Evolutionary conservation across 345 rosid genomes (phyloP), one percentile per base, ranked within the genome.

Genomic region (Euphorbia tirucalli): DNA sequence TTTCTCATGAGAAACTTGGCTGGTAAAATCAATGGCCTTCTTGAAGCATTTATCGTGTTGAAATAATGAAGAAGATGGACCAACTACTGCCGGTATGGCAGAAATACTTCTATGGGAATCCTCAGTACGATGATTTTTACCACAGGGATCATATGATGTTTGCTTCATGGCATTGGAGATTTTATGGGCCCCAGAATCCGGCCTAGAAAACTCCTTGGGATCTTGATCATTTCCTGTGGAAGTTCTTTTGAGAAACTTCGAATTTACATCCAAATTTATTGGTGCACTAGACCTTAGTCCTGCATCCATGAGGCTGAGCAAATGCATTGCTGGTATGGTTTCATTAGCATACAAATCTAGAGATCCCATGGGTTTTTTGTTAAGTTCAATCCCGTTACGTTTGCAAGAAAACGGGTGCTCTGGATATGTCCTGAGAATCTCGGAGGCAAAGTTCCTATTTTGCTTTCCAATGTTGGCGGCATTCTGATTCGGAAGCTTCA

Each of bases 301-400:
- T 61, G 92, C 93, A 86, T 93, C 91, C 97, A 91, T 90, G 56
- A 91, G 97, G 82, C 95, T 91, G 46, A 91, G 92, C 74, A 96
- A 84, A 84, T 89, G 93, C 94, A 96, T 80, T 19, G 98, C 96
- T 10, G 98, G 87, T 74, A 93, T 90, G 59, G 90, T 86, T 48
- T 96, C 97, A 58, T 83, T 93, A 49, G 93, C 77, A 74, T 73
- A 86, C 11, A 81, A 71, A 66, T 93, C 97, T 37, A 82, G 43
- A 4, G 93, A 71, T 30, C 86, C 84, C 50, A 73, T 54, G 7
- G 75, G 68, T 61, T 76, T 73, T 22, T 80, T 73, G 41, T 66
- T 64, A 37, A 65, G 54, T 35, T 78, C 76, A 11, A 74, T 73
- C 66, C 77, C 79, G 66, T 74, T 85, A 75, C 82, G 92, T 62